These are phyloP conservation scores for Sugiyamaella smithiae DNA, from an alignment of 805 yeast genomes.

Conservation along the genomic window DNA sequence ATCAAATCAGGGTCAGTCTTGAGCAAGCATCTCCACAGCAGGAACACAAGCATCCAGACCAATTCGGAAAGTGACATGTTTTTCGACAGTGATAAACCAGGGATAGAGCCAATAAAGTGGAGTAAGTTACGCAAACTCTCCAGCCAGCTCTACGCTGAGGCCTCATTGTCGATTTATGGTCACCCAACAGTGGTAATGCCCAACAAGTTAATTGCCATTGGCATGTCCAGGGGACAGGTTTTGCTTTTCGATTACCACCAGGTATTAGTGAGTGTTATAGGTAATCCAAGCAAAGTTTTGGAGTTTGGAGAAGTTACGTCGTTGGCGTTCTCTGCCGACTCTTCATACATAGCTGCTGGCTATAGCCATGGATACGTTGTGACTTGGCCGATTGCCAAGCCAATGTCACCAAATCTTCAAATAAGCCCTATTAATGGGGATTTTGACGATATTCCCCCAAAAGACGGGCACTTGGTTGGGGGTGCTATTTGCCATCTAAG, in stretches of 20 bases:
- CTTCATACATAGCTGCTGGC: slow-evolving; percentile 67
- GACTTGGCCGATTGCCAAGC: slow-evolving; percentile 59
- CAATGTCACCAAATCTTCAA: slow-evolving; percentile 31
- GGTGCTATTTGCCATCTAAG: slow-evolving; percentile 43
- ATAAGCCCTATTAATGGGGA: slow-evolving; percentile 31
- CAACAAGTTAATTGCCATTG: slow-evolving; percentile 45
- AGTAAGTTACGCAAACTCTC: slow-evolving; percentile 42
- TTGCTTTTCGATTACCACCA: slow-evolving; percentile 71
- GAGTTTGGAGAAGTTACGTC: slow-evolving; percentile 51
- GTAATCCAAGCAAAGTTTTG: slow-evolving; percentile 30
- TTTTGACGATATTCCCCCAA: neutral
- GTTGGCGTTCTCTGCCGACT: slow-evolving; percentile 64
- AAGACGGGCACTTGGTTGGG: slow-evolving; percentile 39
- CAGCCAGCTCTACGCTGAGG: slow-evolving; percentile 35
- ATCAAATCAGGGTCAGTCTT: neutral
- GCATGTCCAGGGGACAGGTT: slow-evolving; percentile 66
- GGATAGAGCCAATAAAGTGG: slow-evolving; percentile 33
- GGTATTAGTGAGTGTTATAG: slow-evolving; percentile 45
- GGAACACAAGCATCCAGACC: neutral
- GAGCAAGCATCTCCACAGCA: slow-evolving; percentile 4
- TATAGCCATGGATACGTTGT: slow-evolving; percentile 59
- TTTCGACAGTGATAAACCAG: neutral
- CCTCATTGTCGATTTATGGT: slow-evolving; percentile 44
- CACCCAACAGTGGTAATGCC: slow-evolving; percentile 46
- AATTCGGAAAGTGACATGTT: neutral